phyloP scores from a whole-genome alignment of 2,329 filamentous ascomycete genomes.

The Aureobasidium mangrovei region DNA sequence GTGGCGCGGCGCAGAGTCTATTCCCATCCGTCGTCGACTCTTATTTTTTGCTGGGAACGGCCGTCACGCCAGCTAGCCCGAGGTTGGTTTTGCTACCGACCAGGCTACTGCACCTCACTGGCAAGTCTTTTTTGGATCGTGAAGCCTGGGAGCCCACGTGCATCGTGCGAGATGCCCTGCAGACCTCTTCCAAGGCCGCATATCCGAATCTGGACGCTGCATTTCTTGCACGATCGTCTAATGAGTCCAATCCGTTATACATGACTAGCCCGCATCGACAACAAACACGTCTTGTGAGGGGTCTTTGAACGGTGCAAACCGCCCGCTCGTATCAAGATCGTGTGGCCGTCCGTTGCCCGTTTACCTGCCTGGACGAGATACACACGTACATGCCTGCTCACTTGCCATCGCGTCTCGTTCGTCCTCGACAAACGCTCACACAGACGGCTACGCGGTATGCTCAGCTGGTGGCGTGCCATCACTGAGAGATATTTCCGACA shows the following conservation, averaged over 20 bases:
- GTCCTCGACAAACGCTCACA: constrained; percentile 9
- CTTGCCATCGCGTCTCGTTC: constrained; percentile 11
- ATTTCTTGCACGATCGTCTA: constrained; percentile 1
- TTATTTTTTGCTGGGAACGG: constrained; percentile 12
- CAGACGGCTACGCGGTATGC: constrained; percentile 6
- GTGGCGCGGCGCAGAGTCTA: constrained; percentile 12
- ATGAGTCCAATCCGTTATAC: constrained; percentile 5
- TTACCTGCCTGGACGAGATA: neutral
- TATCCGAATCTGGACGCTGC: neutral
- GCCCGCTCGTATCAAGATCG: constrained; percentile 7
- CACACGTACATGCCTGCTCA: constrained; percentile 10
- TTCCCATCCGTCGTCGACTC: constrained; percentile 9
- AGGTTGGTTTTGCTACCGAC: constrained; percentile 5
- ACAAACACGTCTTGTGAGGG: constrained; percentile 8
- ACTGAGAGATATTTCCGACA: neutral
- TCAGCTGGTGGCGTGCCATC: constrained; percentile 7
- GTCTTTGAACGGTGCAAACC: constrained; percentile 4
- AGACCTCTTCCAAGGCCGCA: neutral
- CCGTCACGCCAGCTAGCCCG: constrained; percentile 13
- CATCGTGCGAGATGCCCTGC: neutral
- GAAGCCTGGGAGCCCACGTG: constrained; percentile 8
- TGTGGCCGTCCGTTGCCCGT: constrained; percentile 11
- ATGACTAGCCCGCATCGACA: constrained; percentile 3
- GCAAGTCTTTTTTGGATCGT: neutral
- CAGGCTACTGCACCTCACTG: constrained; percentile 7